Percentiles rank a stretch among this genome's conserved stretches.
These are phyloP conservation scores for Solanum medicagineum DNA, from an alignment of 257 asterid species.

Conservation along the genomic window DNA sequence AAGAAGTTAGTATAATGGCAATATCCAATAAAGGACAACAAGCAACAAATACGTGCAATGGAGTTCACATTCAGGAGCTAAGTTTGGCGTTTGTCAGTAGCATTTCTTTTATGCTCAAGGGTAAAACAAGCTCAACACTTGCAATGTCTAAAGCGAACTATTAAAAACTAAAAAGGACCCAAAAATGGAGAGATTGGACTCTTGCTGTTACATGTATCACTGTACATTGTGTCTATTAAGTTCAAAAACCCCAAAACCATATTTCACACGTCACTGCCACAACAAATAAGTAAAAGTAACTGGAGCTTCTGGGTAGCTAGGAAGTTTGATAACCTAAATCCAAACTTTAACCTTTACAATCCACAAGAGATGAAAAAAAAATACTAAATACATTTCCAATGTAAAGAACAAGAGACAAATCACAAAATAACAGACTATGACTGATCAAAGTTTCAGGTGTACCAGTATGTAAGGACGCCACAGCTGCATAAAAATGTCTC, in stretches of 20 bases:
- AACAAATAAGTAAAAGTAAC: background rate
- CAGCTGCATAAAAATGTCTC: background rate
- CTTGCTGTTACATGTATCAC: background rate
- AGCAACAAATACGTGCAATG: background rate
- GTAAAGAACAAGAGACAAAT: background rate
- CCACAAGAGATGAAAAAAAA: background rate
- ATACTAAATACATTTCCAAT: background rate
- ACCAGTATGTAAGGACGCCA: background rate
- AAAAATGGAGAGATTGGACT: background rate
- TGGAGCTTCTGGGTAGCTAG: background rate
- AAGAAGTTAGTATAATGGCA: background rate
- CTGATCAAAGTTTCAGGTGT: background rate
- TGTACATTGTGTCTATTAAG: background rate
- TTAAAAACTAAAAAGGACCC: background rate
- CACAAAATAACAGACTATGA: background rate
- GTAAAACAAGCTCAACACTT: background rate
- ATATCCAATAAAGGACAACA: background rate
- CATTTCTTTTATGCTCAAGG: background rate
- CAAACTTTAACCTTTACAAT: background rate
- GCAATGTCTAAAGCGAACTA: background rate
- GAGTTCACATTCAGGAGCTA: background rate
- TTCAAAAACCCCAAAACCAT: background rate
- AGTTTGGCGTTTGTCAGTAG: background rate
- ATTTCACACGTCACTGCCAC: background rate
- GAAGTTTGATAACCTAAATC: background rate